Conservation (phyloP, 2,329 filamentous ascomycete genomes). For the Aureobasidium melanogenum region DNA sequence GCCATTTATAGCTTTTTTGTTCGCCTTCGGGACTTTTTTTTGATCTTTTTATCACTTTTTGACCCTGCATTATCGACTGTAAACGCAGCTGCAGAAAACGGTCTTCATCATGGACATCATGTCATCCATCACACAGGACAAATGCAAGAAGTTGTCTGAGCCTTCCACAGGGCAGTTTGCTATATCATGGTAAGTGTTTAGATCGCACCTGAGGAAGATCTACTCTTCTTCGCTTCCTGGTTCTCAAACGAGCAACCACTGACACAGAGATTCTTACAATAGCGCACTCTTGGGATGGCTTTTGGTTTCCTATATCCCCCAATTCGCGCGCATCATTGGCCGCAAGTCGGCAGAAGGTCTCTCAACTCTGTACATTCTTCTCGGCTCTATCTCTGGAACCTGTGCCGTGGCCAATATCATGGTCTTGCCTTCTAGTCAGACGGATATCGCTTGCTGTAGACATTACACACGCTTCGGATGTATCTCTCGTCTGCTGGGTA, state of each 20-base stretch:
- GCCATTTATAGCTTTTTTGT: background rate
- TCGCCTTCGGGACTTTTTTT: background rate
- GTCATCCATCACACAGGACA: background rate
- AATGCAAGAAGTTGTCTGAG: constrained; percentile 14
- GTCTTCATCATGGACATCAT: background rate
- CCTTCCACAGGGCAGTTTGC: constrained; percentile 16
- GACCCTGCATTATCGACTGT: background rate
- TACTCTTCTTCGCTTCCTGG: background rate
- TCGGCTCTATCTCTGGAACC: constrained; percentile 80
- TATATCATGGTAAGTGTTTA: constrained; percentile 13
- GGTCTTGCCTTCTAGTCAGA: constrained; percentile 65
- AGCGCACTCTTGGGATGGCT: constrained; percentile 75
- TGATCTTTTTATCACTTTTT: background rate
- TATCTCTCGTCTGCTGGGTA: constrained; percentile 69
- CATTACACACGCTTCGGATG: constrained; percentile 74
- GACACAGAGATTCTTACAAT: background rate
- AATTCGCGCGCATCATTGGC: constrained; percentile 80
- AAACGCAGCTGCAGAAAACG: background rate
- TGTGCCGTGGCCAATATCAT: constrained; percentile 83
- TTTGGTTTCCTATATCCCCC: constrained; percentile 80
- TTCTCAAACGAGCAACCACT: constrained; percentile 8
- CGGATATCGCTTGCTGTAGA: constrained; percentile 74
- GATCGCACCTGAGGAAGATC: background rate
- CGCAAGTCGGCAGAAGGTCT: constrained; percentile 83
- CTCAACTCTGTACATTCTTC: constrained; percentile 81